Percentiles rank a stretch among this genome's conserved stretches.
Conservation (phyloP, 2,329 filamentous ascomycete species). For the Colletotrichum coccodes region DNA sequence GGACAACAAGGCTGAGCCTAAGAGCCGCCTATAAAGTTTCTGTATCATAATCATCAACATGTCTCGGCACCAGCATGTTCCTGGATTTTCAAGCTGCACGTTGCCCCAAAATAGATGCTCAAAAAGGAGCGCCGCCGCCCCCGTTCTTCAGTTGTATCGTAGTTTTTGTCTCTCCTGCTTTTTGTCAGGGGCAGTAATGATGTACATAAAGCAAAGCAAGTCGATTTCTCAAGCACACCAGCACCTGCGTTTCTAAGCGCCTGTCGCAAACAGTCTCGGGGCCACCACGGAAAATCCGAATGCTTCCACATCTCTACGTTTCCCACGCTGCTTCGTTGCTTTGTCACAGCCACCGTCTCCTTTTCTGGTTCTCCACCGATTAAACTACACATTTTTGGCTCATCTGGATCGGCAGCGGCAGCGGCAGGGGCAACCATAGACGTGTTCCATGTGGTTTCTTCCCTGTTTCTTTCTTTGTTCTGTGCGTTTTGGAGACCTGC, state of each 20-base stretch:
- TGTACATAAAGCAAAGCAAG: background rate
- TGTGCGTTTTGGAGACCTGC: background rate
- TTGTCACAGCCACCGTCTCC: background rate
- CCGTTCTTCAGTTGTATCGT: background rate
- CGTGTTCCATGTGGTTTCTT: background rate
- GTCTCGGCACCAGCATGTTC: background rate
- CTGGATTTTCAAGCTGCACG: background rate
- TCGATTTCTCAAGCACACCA: background rate
- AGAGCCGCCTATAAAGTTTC: conserved; percentile 41
- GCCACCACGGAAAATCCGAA: background rate
- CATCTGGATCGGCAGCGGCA: conserved; percentile 7
- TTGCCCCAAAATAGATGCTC: background rate
- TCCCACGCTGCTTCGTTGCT: background rate
- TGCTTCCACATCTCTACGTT: background rate
- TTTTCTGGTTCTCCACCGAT: conserved; percentile 13
- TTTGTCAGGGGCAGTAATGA: background rate
- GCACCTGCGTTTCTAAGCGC: background rate
- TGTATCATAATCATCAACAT: background rate
- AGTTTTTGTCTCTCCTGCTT: background rate
- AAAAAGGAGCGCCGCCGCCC: background rate
- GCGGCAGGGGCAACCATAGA: no score
- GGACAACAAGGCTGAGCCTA: conserved; percentile 48
- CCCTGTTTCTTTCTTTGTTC: background rate
- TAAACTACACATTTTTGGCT: conserved; percentile 15
- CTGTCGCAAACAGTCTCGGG: background rate